Evolutionary conservation across 768 basidiomycete genomes (phyloP).

Genomic region (Wakefieldia striispora): DNA sequence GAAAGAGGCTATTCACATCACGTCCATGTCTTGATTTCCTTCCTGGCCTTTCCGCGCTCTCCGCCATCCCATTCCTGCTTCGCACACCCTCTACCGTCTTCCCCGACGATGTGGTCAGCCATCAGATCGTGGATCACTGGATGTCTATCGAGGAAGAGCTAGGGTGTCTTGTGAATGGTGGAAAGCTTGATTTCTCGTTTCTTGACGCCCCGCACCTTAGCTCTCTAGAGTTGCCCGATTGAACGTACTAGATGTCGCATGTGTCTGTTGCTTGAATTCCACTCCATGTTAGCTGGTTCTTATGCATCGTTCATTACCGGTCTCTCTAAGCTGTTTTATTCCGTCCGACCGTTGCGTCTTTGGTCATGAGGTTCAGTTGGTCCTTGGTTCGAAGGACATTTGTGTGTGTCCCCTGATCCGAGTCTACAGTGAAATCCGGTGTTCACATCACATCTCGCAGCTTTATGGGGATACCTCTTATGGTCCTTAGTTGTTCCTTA

Average conservation of each 20-base stretch:
- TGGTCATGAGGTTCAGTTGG: too few species aligned
- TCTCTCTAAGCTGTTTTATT: too few species aligned
- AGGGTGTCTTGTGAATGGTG: constrained; percentile 16
- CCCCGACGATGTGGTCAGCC: neutral
- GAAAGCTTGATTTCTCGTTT: constrained; percentile 28
- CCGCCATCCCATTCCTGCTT: constrained; percentile 32
- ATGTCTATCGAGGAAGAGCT: constrained; percentile 21
- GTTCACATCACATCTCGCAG: too few species aligned
- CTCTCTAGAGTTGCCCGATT: constrained; percentile 14
- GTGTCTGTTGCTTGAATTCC: constrained; percentile 3
- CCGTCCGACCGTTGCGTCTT: too few species aligned
- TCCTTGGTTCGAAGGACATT: too few species aligned
- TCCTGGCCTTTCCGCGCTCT: constrained; percentile 23
- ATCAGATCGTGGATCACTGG: constrained; percentile 10
- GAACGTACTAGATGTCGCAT: neutral
- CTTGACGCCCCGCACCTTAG: constrained; percentile 17
- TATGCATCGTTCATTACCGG: too few species aligned
- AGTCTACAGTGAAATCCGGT: too few species aligned
- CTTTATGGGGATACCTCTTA: too few species aligned
- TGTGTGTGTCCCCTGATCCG: too few species aligned
- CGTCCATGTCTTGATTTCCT: constrained; percentile 11
- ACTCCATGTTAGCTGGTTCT: neutral
- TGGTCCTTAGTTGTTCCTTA: too few species aligned
- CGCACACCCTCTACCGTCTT: constrained; percentile 16
- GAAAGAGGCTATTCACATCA: neutral